phyloP scores from a whole-genome alignment of 1,139 yeast genomes.

The Pichia inconspicua region DNA sequence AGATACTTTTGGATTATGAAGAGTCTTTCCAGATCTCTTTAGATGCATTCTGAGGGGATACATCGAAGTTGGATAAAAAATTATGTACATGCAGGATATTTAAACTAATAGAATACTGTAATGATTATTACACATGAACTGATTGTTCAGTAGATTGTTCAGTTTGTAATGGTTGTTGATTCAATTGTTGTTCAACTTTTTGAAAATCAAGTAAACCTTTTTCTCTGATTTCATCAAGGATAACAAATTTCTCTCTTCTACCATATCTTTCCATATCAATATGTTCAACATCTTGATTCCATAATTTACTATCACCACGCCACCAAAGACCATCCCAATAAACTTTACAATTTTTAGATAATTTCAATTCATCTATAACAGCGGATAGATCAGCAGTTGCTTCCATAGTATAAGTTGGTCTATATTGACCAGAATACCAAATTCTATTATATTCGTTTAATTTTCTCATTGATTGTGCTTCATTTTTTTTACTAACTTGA shows the following conservation, averaged over 20 bases:
- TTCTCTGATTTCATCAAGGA: slow-evolving; percentile 50
- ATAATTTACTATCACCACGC: slow-evolving; percentile 63
- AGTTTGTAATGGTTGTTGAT: not conserved
- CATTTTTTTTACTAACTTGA: slow-evolving; percentile 49
- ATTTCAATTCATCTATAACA: slow-evolving; percentile 55
- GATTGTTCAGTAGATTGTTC: not conserved
- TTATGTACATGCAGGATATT: not conserved
- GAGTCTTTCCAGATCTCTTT: no score
- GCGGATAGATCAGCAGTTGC: slow-evolving; percentile 81
- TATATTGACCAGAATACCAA: slow-evolving; percentile 79
- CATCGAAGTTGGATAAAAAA: no score
- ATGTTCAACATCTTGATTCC: slow-evolving; percentile 57
- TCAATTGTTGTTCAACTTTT: not conserved
- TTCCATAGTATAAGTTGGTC: slow-evolving; percentile 88
- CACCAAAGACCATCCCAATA: slow-evolving; percentile 86
- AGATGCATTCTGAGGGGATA: no score
- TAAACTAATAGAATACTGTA: not conserved
- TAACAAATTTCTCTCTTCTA: slow-evolving; percentile 58
- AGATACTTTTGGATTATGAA: no score
- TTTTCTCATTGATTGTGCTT: slow-evolving; percentile 62
- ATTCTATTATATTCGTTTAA: slow-evolving; percentile 71
- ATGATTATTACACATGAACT: not conserved
- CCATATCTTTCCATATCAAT: slow-evolving; percentile 47
- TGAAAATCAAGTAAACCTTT: slow-evolving; percentile 26
- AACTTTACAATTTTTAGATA: slow-evolving; percentile 39